Evolutionary conservation across 257 asterid species (phyloP), one percentile per base, ranked within the genome.

Genomic region (Jacaranda copaia): DNA sequence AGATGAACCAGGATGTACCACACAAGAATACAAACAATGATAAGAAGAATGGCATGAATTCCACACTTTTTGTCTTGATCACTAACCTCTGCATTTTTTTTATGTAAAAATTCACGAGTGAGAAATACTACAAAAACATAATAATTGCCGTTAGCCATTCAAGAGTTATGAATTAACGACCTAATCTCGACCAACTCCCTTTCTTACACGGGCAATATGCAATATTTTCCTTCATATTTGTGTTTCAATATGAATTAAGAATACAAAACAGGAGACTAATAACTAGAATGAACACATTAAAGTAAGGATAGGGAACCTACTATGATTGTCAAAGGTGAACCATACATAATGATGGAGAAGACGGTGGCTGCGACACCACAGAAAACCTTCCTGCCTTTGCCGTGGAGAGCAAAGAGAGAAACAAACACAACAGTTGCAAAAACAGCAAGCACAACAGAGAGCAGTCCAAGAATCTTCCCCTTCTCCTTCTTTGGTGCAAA

Each of bases 281-380:
- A 45, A 55, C 2, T 20, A 18, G 4, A 57, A 57, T 5, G 25
- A 57, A 57, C 25, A 6, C 5, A 57, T 5, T 1, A 18, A 7
- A 57, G 18, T 0, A 51, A 14, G 56, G 18, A 4, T 18, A 1
- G 5, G 20, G 15, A 16, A 72, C 93, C 62, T 81, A 93, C 98
- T 2, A 92, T 87, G 85, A 92, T 87, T 2, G 97, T 85, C 73
- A 93, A 57, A 36, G 97, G 97, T 1, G 97, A 90, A 55, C 92
- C 97, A 65, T 92, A 93, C 98, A 93, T 93, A 25, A 88, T 64
- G 89, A 88, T 85, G 82, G 97, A 90, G 93, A 90, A 91, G 62
- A 93, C 70, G 5, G 98, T 88, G 18, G 98, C 93, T 64, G 92
- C 90, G 13, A 87, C 16, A 6, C 97, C 98, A 75, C 96, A 90